phyloP scores from a whole-genome alignment of 202 grass and related monocot species.

The Elaeis oleifera region DNA sequence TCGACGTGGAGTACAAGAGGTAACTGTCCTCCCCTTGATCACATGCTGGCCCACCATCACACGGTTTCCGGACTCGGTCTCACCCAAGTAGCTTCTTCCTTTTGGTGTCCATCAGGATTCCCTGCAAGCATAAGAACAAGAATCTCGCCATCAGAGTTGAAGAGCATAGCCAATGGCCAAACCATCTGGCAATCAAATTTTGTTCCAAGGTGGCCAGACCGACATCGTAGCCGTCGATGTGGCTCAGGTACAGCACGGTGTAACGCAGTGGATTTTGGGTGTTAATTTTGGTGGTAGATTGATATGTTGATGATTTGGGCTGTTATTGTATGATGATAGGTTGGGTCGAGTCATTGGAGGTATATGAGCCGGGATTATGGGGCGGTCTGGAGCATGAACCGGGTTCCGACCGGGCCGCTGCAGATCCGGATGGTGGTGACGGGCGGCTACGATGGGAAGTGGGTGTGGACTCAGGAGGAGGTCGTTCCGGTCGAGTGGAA shows the following conservation, averaged over 20 bases:
- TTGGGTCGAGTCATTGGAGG: slow-evolving; percentile 65
- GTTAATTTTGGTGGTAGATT: too few species aligned
- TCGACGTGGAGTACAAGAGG: slow-evolving; percentile 84
- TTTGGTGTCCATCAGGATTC: slow-evolving; percentile 33
- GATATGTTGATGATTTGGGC: neutral
- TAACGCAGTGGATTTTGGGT: too few species aligned
- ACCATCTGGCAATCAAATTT: slow-evolving; percentile 54
- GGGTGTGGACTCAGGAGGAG: slow-evolving; percentile 64
- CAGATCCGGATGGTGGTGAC: slow-evolving; percentile 84
- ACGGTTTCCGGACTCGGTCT: slow-evolving; percentile 1
- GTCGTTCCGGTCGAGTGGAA: slow-evolving; percentile 55
- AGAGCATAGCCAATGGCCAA: slow-evolving; percentile 35
- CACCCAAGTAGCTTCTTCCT: neutral
- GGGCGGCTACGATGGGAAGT: slow-evolving; percentile 86
- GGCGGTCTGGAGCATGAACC: slow-evolving; percentile 63
- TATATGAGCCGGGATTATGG: slow-evolving; percentile 72
- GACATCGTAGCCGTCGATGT: slow-evolving; percentile 96
- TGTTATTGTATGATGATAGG: slow-evolving; percentile 8
- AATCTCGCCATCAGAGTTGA: slow-evolving; percentile 78
- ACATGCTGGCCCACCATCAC: slow-evolving; percentile 16
- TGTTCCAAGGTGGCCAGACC: slow-evolving; percentile 90
- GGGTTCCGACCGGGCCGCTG: slow-evolving; percentile 60
- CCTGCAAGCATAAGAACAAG: slow-evolving; percentile 54
- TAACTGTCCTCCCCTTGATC: neutral
- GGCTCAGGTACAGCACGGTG: slow-evolving; percentile 35